These are phyloP conservation scores for Eimeria praecox DNA, from an alignment of 169 alveolate species.

Conservation along the genomic window DNA sequence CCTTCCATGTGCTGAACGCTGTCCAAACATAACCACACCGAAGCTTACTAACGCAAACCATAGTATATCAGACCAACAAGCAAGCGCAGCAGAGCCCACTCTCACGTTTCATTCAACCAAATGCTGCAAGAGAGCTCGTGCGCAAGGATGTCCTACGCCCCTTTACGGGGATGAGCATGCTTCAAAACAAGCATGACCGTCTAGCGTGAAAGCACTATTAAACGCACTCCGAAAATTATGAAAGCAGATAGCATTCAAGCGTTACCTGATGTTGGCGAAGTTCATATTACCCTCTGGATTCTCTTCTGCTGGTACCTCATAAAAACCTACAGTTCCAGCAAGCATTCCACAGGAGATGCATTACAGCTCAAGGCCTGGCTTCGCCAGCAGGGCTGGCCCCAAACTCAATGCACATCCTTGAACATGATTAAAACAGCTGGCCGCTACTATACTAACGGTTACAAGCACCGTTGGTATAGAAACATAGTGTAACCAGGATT, in stretches of 20 bases:
- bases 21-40: neutral
- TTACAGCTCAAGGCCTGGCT: neutral
- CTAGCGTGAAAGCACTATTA: neutral
- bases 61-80: neutral
- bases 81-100: neutral
- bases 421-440: neutral
- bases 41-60: constrained; percentile 12
- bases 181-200: neutral
- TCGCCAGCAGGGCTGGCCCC: neutral
- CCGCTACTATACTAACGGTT: too few species aligned
- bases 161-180: neutral
- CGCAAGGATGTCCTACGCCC: neutral
- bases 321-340: constrained; percentile 87
- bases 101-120: neutral
- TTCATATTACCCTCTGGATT: constrained; percentile 89
- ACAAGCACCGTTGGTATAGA: neutral
- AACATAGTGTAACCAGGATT: neutral
- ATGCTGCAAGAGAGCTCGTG: neutral
- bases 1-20: constrained; percentile 93
- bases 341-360: neutral
- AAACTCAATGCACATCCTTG: neutral
- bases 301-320: constrained; percentile 92
- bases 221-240: neutral
- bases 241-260: constrained; percentile 65
- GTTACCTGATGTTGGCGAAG: constrained; percentile 83